Evolutionary conservation across 2,329 filamentous ascomycete genomes (phyloP), one percentile per base, ranked within the genome.

Genomic region (Colletotrichum theobromicola): DNA sequence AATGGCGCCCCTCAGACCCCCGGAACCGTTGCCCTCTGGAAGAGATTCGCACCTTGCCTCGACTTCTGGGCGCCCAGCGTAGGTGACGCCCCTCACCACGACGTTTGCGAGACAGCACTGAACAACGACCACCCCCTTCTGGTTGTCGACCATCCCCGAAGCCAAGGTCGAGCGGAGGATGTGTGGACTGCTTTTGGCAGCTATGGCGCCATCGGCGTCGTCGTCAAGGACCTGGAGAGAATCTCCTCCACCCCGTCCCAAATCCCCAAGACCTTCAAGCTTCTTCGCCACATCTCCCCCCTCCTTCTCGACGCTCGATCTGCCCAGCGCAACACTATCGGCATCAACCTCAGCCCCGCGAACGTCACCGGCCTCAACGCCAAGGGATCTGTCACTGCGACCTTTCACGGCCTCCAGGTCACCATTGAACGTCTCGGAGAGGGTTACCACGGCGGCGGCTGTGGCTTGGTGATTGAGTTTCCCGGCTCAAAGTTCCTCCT

Each of bases 141-240:
- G 35, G 50, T 69, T 12, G 28, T 30, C 4, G 67, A 46, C 10
- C 67, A 69, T 15, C 24, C 55, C n/a, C 67, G 30, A 28, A 46
- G 46, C 26, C 55, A 46, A 7, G 26, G 34, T 16, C 57, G 42
- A 26, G 30, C 35, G 9, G 35, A 32, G 18, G 18, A 57, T 18
- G 55, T 74, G 10, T 70, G 71, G 66, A 26, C 53, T 8, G 60
- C 60, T 16, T 30, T 66, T 10, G 66, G 28, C 8, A 46, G 60
- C n/a, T 7, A 66, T 10, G 18, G 12, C 7, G 50, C 58, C 18
- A 32, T 73, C 12, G 66, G 60, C 2, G 34, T 64, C 10, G 32
- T 18, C 3, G 26, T 35, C 2, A 53, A 50, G 4, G 42, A 28
- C 4, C 46, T 70, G 10, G 60, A 74, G 13, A 26, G 28, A 4